Conservation (phyloP, 2,329 filamentous ascomycete genomes). For the Cladophialophora psammophila region DNA sequence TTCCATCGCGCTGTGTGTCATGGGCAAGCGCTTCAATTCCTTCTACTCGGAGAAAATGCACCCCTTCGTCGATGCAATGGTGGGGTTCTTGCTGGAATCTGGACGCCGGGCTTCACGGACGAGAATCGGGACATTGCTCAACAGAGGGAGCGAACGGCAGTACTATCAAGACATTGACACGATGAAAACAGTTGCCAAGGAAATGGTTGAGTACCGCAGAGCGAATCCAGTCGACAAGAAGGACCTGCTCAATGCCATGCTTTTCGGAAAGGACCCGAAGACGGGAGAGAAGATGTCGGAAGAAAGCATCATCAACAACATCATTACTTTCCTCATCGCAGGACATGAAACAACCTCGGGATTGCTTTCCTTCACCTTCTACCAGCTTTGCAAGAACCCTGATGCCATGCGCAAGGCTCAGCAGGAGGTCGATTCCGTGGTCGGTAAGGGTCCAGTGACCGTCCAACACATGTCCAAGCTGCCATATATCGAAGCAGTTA, state of each 20-base stretch:
- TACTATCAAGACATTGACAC: constrained; percentile 36
- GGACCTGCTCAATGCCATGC: constrained; percentile 67
- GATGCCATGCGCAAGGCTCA: constrained; percentile 67
- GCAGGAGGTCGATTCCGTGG: constrained; percentile 70
- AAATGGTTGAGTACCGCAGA: constrained; percentile 65
- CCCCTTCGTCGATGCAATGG: constrained; percentile 74
- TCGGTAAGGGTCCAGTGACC: constrained; percentile 61
- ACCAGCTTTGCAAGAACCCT: constrained; percentile 70
- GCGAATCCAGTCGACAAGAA: constrained; percentile 60
- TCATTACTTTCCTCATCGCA: constrained; percentile 67
- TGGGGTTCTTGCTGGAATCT: constrained; percentile 65
- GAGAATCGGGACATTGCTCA: constrained; percentile 49
- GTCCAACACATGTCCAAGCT: constrained; percentile 68
- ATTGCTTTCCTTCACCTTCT: constrained; percentile 70
- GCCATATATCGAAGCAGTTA: constrained; percentile 69
- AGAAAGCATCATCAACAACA: constrained; percentile 70
- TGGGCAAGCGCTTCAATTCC: constrained; percentile 76
- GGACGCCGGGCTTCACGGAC: constrained; percentile 59
- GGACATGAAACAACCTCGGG: constrained; percentile 76
- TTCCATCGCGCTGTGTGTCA: constrained; percentile 73
- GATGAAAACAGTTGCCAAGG: constrained; percentile 42
- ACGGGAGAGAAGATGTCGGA: constrained; percentile 66
- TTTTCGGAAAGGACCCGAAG: constrained; percentile 67
- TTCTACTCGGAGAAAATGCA: constrained; percentile 74
- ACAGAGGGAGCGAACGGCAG: constrained; percentile 24